These are phyloP conservation scores for Vanderwaltozyma verrucispora DNA, from an alignment of 805 yeast species.

Conservation along the genomic window DNA sequence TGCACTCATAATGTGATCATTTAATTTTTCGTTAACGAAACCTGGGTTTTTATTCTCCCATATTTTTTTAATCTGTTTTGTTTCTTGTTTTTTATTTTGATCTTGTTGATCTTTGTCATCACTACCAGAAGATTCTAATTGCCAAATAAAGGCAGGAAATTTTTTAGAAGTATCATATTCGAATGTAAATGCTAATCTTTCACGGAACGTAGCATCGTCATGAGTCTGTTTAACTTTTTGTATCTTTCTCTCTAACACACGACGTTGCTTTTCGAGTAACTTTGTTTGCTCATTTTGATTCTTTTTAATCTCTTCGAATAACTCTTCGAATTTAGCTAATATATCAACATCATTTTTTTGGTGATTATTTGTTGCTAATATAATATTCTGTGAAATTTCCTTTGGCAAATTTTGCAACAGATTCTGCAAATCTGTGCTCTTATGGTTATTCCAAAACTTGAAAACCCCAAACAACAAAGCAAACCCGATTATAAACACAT, in stretches of 20 bases:
- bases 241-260: slow-evolving; percentile 51
- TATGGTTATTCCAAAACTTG: slow-evolving; percentile 6
- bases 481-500: not conserved
- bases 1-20: slow-evolving; percentile 59
- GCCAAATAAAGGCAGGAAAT: slow-evolving; percentile 74
- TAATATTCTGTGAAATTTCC: slow-evolving; percentile 11
- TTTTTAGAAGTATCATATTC: slow-evolving; percentile 53
- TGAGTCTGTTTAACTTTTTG: slow-evolving; percentile 55
- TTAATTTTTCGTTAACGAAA: slow-evolving; percentile 60
- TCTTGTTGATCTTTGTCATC: not conserved
- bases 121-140: slow-evolving; percentile 61
- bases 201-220: slow-evolving; percentile 50
- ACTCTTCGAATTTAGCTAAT: slow-evolving; percentile 52
- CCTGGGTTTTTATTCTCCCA: slow-evolving; percentile 67
- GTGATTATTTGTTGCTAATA: slow-evolving; percentile 33
- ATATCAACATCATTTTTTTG: slow-evolving; percentile 44
- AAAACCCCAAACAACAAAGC: not conserved
- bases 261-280: slow-evolving; percentile 49
- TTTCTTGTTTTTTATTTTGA: not conserved
- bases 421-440: slow-evolving; percentile 21
- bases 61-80: not conserved
- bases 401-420: slow-evolving; percentile 22
- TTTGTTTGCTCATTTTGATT: slow-evolving; percentile 50
- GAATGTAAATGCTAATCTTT: slow-evolving; percentile 50
- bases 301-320: slow-evolving; percentile 44